Evolutionary conservation across 768 basidiomycete species (phyloP).

Genomic region (Mycena rosella): DNA sequence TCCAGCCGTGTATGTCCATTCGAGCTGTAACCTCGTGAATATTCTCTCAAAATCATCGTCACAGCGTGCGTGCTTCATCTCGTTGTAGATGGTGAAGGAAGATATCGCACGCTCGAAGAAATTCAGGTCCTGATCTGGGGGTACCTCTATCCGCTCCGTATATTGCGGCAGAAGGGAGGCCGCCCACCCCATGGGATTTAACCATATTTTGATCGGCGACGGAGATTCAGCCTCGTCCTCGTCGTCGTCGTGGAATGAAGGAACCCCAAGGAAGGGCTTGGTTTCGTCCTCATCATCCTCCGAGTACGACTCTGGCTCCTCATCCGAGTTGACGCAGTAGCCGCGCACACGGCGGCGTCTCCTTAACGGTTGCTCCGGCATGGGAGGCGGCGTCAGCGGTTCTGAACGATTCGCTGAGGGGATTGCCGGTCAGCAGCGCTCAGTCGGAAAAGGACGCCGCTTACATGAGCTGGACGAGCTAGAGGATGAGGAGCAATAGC

Average conservation of each 20-base stretch:
- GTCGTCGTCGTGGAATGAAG: constrained; percentile 37
- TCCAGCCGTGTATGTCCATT: constrained; percentile 78
- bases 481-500: constrained; percentile 26
- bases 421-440: neutral
- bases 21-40: constrained; percentile 61
- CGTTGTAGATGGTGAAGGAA: constrained; percentile 67
- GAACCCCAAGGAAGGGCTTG: constrained; percentile 25
- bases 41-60: constrained; percentile 67
- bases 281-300: constrained; percentile 43
- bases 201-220: constrained; percentile 28
- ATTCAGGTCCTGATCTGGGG: constrained; percentile 42
- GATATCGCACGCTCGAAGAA: constrained; percentile 57
- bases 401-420: constrained; percentile 29
- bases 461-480: constrained; percentile 33
- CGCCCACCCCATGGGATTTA: constrained; percentile 45
- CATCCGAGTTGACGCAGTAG: constrained; percentile 59
- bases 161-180: constrained; percentile 54
- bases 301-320: constrained; percentile 45
- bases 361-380: constrained; percentile 38
- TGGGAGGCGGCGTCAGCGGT: constrained; percentile 32
- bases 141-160: constrained; percentile 55
- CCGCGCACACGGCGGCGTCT: constrained; percentile 51
- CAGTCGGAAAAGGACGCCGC: neutral
- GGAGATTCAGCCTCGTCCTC: constrained; percentile 33
- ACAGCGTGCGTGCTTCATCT: constrained; percentile 59